A percentile compares a stretch with the other conserved stretches of the same genome.
Conservation (phyloP, 2,329 filamentous ascomycete species). For the Colletotrichum magnum region DNA sequence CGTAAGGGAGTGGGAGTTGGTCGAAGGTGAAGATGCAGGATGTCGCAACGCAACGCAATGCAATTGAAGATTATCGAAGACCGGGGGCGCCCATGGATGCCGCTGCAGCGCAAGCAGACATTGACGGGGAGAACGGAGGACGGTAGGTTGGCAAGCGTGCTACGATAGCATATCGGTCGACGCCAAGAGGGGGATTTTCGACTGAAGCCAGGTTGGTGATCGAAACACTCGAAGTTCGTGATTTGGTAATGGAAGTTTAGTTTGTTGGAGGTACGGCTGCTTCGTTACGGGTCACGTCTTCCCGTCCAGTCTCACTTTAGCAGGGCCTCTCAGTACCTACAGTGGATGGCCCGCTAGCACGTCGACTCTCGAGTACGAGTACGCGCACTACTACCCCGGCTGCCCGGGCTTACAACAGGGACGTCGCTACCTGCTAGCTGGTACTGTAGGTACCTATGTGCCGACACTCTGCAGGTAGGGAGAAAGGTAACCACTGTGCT, state of each 20-base stretch:
- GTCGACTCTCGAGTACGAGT: too few species aligned
- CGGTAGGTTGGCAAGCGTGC: background rate
- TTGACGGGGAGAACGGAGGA: conserved; percentile 19
- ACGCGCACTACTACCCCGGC: too few species aligned
- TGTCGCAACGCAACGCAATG: conserved; percentile 19
- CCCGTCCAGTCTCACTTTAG: conserved; percentile 3
- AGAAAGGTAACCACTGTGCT: too few species aligned
- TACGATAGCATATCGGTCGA: conserved; percentile 21
- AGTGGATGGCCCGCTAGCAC: too few species aligned
- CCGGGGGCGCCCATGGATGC: conserved; percentile 36
- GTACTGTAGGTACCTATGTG: too few species aligned
- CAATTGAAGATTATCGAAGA: conserved; percentile 36
- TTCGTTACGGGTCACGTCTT: conserved; percentile 14
- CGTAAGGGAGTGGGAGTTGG: background rate
- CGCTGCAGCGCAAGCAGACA: conserved; percentile 30
- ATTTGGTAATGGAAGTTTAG: conserved; percentile 12
- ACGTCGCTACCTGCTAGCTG: too few species aligned
- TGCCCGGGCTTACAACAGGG: too few species aligned
- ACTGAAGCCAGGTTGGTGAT: conserved; percentile 1
- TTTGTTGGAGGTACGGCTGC: conserved; percentile 4
- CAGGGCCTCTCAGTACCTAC: too few species aligned
- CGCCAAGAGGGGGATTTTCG: conserved; percentile 9
- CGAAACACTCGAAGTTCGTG: conserved; percentile 14
- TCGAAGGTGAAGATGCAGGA: conserved; percentile 25
- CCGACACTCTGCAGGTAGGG: too few species aligned